A percentile compares a stretch with the other conserved stretches of the same genome.
phyloP scores from a whole-genome alignment of 2,329 filamentous ascomycete species.

The Cercospora citrullina region DNA sequence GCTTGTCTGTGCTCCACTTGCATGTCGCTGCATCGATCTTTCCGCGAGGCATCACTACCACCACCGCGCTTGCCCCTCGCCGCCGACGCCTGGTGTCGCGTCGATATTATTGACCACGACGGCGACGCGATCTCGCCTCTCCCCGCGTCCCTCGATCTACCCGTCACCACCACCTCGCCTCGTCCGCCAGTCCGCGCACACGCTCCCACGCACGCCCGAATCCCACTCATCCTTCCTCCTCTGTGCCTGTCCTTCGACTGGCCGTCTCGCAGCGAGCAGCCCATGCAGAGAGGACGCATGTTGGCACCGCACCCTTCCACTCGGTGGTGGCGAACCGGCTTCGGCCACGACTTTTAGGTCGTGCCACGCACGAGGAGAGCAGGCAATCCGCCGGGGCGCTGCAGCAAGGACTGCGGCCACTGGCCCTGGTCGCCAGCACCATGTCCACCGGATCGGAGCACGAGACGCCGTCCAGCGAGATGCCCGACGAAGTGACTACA shows the following conservation, averaged over 20 bases:
- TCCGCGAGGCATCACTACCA: background rate
- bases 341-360: slow-evolving; percentile 16
- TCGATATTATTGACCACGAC: background rate
- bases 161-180: background rate
- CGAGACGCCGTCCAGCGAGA: slow-evolving; percentile 10
- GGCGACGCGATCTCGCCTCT: background rate
- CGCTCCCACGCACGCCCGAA: background rate
- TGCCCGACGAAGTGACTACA: slow-evolving; percentile 5
- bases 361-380: background rate
- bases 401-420: background rate
- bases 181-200: background rate
- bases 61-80: background rate
- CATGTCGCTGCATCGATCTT: background rate
- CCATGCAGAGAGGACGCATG: slow-evolving; percentile 1
- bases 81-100: background rate
- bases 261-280: background rate
- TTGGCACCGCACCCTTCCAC: slow-evolving; percentile 1
- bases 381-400: background rate
- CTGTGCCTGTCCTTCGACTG: background rate
- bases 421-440: background rate
- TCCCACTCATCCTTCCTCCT: background rate
- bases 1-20: background rate
- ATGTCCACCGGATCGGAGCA: background rate
- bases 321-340: slow-evolving; percentile 9
- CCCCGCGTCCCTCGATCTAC: background rate